Evolutionary conservation across 441 rosid genomes (phyloP).

Genomic region (Rhodomyrtus psidioides): DNA sequence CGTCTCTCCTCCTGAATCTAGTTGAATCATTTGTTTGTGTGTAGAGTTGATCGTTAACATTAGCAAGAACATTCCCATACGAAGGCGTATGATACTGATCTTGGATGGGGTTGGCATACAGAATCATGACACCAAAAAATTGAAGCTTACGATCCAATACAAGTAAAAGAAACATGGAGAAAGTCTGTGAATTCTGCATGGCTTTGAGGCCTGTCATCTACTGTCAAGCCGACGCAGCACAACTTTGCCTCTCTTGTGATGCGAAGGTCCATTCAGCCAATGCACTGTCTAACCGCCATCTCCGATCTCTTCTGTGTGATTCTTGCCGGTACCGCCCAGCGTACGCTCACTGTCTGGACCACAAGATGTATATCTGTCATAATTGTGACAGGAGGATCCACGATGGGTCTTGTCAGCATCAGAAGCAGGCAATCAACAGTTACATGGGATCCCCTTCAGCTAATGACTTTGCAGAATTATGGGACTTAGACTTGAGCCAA

Average conservation of each 20-base stretch:
- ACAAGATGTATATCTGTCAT: slow-evolving; percentile 49
- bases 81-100: background rate
- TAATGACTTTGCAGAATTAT: slow-evolving; percentile 52
- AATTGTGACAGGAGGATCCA: slow-evolving; percentile 57
- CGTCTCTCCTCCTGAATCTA: background rate
- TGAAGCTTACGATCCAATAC: background rate
- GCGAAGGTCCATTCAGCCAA: slow-evolving; percentile 90
- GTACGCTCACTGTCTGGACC: slow-evolving; percentile 18
- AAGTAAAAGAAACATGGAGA: slow-evolving; percentile 37
- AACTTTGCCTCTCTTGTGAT: slow-evolving; percentile 77
- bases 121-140: background rate
- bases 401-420: slow-evolving; percentile 35
- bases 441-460: slow-evolving; percentile 76
- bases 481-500: slow-evolving; percentile 51
- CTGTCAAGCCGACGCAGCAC: slow-evolving; percentile 77
- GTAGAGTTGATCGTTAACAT: background rate
- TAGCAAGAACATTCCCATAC: background rate
- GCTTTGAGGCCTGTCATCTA: slow-evolving; percentile 60
- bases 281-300: slow-evolving; percentile 66
- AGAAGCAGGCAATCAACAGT: slow-evolving; percentile 35
- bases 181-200: slow-evolving; percentile 70
- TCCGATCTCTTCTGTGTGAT: slow-evolving; percentile 67
- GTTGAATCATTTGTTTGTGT: background rate
- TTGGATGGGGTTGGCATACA: background rate
- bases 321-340: slow-evolving; percentile 26